A percentile compares a stretch with the other conserved stretches of the same genome.
Conservation (phyloP, 1,139 yeast genomes). For the Yamadazyma spencermartinsiae region DNA sequence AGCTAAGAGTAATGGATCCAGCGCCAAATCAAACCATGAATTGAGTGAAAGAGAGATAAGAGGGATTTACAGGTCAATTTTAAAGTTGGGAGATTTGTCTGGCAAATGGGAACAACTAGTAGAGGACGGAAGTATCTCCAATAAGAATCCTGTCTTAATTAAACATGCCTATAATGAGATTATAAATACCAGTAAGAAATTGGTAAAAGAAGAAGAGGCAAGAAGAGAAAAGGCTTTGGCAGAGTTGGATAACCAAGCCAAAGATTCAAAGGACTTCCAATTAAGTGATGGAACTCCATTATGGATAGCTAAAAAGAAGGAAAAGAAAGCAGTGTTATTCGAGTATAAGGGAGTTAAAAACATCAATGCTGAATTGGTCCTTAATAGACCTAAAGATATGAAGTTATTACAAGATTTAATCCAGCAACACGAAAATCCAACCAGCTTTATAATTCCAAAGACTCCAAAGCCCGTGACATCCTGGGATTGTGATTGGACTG, state of each 20-base stretch:
- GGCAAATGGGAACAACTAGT: constrained; percentile 86
- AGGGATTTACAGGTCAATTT: constrained; percentile 78
- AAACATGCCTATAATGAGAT: constrained; percentile 76
- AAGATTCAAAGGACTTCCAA: constrained; percentile 30
- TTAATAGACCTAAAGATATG: constrained; percentile 84
- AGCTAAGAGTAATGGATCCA: constrained; percentile 11
- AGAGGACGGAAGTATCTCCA: constrained; percentile 86
- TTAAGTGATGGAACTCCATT: constrained; percentile 43
- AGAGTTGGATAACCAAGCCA: constrained; percentile 62
- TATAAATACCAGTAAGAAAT: constrained; percentile 57
- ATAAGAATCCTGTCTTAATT: constrained; percentile 81
- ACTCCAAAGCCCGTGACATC: constrained; percentile 81
- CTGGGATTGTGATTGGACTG: constrained; percentile 89
- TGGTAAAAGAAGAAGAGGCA: constrained; percentile 66
- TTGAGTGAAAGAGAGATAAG: constrained; percentile 87
- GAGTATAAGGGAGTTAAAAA: constrained; percentile 88
- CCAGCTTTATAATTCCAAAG: constrained; percentile 55
- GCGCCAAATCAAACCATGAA: constrained; percentile 47
- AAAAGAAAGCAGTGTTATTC: constrained; percentile 82
- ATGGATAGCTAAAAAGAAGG: constrained; percentile 67
- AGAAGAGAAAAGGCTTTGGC: constrained; percentile 57
- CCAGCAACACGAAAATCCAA: constrained; percentile 45
- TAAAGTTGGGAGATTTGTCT: constrained; percentile 78
- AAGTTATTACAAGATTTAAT: constrained; percentile 58
- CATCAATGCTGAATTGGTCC: constrained; percentile 84